A percentile compares a stretch with the other conserved stretches of the same genome.
Evolutionary conservation across 2,329 filamentous ascomycete genomes (phyloP).

Genomic region (Ceratocystis variospora): DNA sequence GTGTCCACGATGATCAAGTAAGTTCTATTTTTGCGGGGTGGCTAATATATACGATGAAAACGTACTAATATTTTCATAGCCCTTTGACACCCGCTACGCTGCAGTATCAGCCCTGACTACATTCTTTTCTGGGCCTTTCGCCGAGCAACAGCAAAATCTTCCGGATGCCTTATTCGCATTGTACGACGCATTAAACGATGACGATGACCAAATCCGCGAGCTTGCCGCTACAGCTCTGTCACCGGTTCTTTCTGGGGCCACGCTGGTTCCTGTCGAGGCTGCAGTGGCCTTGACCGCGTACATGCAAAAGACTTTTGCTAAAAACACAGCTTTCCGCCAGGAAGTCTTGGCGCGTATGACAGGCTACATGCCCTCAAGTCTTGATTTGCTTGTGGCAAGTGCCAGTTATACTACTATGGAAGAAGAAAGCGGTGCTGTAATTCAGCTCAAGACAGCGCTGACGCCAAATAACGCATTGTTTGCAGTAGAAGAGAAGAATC

Average conservation of each 20-base stretch:
- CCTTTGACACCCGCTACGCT: constrained; percentile 51
- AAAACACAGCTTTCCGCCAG: constrained; percentile 27
- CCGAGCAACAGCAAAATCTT: constrained; percentile 25
- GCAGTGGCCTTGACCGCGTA: constrained; percentile 33
- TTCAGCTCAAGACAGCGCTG: constrained; percentile 35
- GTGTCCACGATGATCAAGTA: constrained; percentile 37
- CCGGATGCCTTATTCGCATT: constrained; percentile 49
- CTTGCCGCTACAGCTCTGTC: constrained; percentile 40
- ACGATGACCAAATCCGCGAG: constrained; percentile 77
- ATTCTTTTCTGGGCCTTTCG: constrained; percentile 29
- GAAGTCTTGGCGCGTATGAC: constrained; percentile 33
- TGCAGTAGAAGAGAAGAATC: constrained; percentile 78
- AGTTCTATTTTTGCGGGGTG: constrained; percentile 18
- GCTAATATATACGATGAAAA: neutral
- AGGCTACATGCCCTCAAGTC: constrained; percentile 20
- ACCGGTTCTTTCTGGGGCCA: constrained; percentile 31
- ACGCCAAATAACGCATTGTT: constrained; percentile 58
- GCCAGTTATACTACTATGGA: constrained; percentile 26
- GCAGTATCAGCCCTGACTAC: constrained; percentile 42
- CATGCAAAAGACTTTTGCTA: constrained; percentile 29
- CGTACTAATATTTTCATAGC: constrained; percentile 27
- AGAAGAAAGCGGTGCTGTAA: constrained; percentile 34
- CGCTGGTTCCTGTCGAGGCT: constrained; percentile 36
- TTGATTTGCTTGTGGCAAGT: neutral
- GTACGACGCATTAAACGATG: constrained; percentile 70